These are phyloP conservation scores for Carex kokanica DNA, from an alignment of 176 grass and related monocot genomes.

Conservation along the genomic window DNA sequence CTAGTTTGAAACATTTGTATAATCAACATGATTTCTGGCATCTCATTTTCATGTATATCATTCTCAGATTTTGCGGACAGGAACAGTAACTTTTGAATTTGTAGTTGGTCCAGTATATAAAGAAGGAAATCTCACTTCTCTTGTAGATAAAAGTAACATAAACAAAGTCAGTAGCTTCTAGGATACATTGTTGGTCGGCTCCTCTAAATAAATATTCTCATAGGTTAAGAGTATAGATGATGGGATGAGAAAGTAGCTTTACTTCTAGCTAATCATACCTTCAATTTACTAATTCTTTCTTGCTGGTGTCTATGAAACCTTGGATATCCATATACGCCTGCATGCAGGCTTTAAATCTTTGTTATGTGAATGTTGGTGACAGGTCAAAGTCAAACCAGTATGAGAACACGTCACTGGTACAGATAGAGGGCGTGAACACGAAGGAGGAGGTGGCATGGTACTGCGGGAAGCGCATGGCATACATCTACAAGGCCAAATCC, in stretches of 20 bases:
- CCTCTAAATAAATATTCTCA: background rate
- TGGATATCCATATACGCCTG: constrained; percentile 20
- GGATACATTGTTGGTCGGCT: background rate
- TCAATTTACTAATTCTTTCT: background rate
- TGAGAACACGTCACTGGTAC: constrained; percentile 57
- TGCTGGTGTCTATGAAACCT: too few species aligned
- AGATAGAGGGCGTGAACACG: constrained; percentile 59
- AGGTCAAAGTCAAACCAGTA: constrained; percentile 77
- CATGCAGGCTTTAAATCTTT: background rate
- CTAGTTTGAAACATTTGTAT: background rate
- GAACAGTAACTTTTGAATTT: background rate
- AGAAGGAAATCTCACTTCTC: background rate
- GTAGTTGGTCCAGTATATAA: background rate
- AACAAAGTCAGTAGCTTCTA: background rate
- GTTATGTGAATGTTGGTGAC: background rate
- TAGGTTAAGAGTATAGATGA: background rate
- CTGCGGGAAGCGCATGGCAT: constrained; percentile 60
- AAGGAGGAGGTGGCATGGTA: constrained; percentile 62
- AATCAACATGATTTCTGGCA: background rate
- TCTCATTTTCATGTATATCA: background rate
- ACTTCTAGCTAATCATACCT: background rate
- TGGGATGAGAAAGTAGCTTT: background rate
- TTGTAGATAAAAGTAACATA: background rate
- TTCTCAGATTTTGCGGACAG: background rate
- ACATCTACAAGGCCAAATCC: constrained; percentile 77